Evolutionary conservation across 345 rosid species (phyloP), one percentile per base, ranked within the genome.

Genomic region (Bruguiera sexangula): DNA sequence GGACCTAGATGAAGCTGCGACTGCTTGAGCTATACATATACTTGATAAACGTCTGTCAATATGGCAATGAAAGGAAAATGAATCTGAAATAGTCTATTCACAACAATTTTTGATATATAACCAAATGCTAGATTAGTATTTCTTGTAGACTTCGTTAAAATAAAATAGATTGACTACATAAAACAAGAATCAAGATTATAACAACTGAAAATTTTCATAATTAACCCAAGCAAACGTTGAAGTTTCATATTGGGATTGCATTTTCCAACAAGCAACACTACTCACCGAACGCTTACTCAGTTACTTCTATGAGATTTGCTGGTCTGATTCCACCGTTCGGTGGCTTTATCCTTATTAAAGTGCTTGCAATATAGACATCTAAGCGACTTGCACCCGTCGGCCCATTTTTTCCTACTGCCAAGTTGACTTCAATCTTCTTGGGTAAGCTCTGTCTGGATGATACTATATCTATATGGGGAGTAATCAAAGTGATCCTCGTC

Each of bases 301-400:
- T 32, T 32, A 32, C 7, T 32, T 6, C 34, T 6, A 32, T 32
- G 6, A 32, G 34, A 32, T 32, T 32, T 32, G 7, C 34, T 32
- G 34, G 6, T 6, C 34, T 6, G 34, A 32, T 32, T 32, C 34
- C 5, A 32, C 6, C 34, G 6, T 32, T 32, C 34, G 6, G 34
- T 32, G 34, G 34, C 34, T 26, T 22, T 39, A n/a, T 15, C 24
- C n/a, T 39, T 5, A 27, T 11, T 11, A 26, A 68, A 29, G 43
- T 54, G 43, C 46, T 13, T 13, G 19, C 15, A 61, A 60, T 39
- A 63, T 8, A 8, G 18, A 66, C 5, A 57, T 37, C 22, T 32
- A 63, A 60, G 55, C 36, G 56, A 63, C 71, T 75, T 75, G 66
- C 37, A 60, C 51, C 58, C 31, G 6, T 53, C 19, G 46, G 29